Evolutionary conservation across 2,329 filamentous ascomycete species (phyloP), one percentile per base, ranked within the genome.

Genomic region (Coleophoma crateriformis): DNA sequence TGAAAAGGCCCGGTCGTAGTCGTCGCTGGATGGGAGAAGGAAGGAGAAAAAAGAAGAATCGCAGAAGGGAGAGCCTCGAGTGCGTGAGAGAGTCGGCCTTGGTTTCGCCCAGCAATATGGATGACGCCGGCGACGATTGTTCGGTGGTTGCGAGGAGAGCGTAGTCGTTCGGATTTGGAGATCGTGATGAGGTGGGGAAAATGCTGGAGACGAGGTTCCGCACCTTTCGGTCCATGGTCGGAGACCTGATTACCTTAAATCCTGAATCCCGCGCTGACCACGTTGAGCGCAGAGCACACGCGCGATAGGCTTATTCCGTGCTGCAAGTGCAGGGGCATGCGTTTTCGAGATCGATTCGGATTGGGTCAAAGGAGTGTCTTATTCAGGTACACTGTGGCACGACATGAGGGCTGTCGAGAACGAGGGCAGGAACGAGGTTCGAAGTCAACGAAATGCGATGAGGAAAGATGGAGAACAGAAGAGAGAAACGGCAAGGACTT

Each of bases 11-110:
- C 6, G 57, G 58, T 38, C 58, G 54, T 19, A 61, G 48, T 27
- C 54, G 53, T 47, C 47, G 47, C 46, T 61, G 58, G n/a, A 61
- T 47, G 35, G 59, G 59, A 2, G 56, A 60, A 1, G 58, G 58
- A 13, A 60, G 47, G n/a, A 61, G 50, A 40, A 56, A 54, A 45
- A 60, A 57, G 42, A 11, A 38, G 46, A 46, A 38, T 38, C 45
- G 33, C 34, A 19, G 45, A 20, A 46, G 33, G n/a, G 33, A 22
- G 33, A 46, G 27, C 27, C 20, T 39, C 15, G 33, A 3, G 7
- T 34, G 45, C n/a, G 45, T 22, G 33, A 46, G 12, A 20, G 41
- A 8, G 22, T 44, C 41, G 11, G 20, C 19, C 32, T 44, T 44
- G 41, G 12, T 27, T 12, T 12, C 7, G 14, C 19, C 32, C 27